Percentiles rank a stretch among this genome's conserved stretches.
These are phyloP conservation scores for Cenchrus fungigraminus DNA, from an alignment of 176 grass and related monocot species.

Conservation along the genomic window DNA sequence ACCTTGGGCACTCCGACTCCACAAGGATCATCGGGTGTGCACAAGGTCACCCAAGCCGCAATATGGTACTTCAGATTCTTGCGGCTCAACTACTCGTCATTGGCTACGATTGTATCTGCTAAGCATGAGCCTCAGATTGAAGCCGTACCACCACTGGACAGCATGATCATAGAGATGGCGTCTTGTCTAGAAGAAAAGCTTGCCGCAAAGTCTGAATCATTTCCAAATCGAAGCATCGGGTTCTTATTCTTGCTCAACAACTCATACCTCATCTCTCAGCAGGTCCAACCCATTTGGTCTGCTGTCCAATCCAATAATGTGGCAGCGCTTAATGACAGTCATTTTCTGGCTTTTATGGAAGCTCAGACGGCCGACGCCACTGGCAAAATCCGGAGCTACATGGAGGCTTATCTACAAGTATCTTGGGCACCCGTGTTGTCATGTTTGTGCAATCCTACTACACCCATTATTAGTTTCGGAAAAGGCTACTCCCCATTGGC, in stretches of 20 bases:
- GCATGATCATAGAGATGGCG: neutral
- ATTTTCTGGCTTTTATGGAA: no score
- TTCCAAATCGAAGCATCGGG: neutral
- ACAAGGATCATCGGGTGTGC: neutral
- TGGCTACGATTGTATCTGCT: neutral
- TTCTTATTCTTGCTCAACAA: neutral
- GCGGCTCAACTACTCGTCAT: rapidly evolving
- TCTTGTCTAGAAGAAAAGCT: neutral
- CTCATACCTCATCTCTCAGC: neutral
- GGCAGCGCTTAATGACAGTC: no score
- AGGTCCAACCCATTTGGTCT: no score
- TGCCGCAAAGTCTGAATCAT: neutral
- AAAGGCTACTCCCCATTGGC: no score
- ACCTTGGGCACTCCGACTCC: neutral
- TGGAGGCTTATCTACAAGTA: no score
- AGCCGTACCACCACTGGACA: neutral
- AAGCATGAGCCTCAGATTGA: neutral
- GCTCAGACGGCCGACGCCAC: no score
- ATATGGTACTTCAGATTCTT: neutral
- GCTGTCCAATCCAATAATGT: no score
- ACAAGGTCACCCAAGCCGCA: neutral
- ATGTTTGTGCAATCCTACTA: no score
- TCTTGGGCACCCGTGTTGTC: no score
- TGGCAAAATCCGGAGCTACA: no score
- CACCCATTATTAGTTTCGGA: no score